Evolutionary conservation across 1,139 yeast species (phyloP), one percentile per base, ranked within the genome.

Genomic region (Suhomyces anneliseae): DNA sequence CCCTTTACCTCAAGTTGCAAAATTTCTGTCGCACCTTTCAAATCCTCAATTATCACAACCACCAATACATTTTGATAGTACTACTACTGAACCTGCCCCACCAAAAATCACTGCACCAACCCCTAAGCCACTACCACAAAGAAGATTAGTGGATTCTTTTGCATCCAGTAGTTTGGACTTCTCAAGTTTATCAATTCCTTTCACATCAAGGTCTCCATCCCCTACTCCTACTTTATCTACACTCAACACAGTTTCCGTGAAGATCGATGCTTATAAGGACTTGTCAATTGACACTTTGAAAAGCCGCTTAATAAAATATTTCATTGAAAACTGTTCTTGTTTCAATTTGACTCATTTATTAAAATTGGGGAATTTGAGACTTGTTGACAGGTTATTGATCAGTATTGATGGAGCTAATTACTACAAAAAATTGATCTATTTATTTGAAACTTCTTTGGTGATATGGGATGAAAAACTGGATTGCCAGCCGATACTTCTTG

Each of bases 371-470:
- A 54, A 59, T 7, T 60, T 75, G 38, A 58, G 78, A 34, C 57
- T 74, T 15, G 78, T 69, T 4, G 80, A 75, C 54, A 53, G 54
- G 11, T 54, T 75, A 14, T 49, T 55, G 6, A 66, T 67, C 1
- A 54, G 60, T 37, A 45, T 38, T n/a, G 52, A 54, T 14, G 50
- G 48, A 7, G 19, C 32, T 5, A 15, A 26, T 2, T 61, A 54
- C 43, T 40, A 42, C 14, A 36, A 46, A 2, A 58, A 53, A 15
- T 58, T 58, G 2, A 66, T 66, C 14, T 74, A 65, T 47, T 56
- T 74, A 3, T 74, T 74, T 54, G 63, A 70, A 14, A 65, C 70
- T 42, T 66, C 57, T 45, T 45, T 74, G 41, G 61, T 70, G 8
- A 44, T 70, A 8, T 65, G 69, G 31, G 34, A 43, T 8, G 43